Percentiles rank a stretch among this genome's conserved stretches.
phyloP scores from a whole-genome alignment of 345 rosid species.

The Eucalyptus cloeziana region DNA sequence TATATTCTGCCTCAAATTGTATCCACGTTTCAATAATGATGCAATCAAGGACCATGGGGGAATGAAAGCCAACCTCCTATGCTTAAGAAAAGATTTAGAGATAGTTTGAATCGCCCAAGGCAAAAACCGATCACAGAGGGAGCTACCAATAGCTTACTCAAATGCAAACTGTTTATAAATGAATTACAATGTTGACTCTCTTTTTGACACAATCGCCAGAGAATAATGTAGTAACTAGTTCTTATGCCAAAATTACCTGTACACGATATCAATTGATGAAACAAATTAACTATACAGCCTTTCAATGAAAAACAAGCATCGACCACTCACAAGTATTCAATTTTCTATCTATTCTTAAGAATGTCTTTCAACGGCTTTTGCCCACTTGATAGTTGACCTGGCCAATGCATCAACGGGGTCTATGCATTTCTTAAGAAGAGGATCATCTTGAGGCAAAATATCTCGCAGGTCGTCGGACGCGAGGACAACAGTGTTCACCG shows the following conservation, averaged over 20 bases:
- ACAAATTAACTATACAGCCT: neutral
- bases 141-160: neutral
- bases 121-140: neutral
- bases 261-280: neutral
- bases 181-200: neutral
- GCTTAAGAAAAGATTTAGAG: neutral
- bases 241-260: neutral
- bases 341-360: neutral
- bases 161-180: neutral
- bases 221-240: neutral
- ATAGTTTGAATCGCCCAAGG: neutral
- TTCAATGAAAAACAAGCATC: neutral
- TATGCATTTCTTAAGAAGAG: constrained; percentile 38
- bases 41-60: neutral
- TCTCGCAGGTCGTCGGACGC: constrained; percentile 24
- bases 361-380: constrained; percentile 7
- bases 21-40: neutral
- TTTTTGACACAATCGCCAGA: neutral
- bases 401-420: constrained; percentile 35
- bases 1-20: neutral
- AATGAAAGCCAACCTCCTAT: neutral
- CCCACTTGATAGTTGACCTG: constrained; percentile 29
- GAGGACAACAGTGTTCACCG: constrained; percentile 25
- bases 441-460: constrained; percentile 30
- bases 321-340: neutral